Conservation (phyloP, 2,329 filamentous ascomycete species). For the Xylaria arbuscula region DNA sequence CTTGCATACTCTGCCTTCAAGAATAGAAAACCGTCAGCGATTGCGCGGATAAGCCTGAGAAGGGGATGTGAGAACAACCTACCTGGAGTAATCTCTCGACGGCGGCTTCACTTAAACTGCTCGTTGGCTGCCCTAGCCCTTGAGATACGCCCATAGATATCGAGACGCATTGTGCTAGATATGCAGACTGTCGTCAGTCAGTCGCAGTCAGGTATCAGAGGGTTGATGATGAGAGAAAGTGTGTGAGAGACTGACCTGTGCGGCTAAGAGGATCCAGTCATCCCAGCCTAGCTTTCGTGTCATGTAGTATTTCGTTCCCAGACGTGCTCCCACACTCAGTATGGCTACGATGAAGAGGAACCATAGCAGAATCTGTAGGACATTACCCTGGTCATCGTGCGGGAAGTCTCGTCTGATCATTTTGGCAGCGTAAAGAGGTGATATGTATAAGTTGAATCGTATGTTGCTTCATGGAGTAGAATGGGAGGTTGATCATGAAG, state of each 20-base stretch:
- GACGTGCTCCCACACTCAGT: conserved; percentile 32
- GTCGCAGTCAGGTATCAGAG: neutral
- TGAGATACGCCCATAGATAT: conserved; percentile 40
- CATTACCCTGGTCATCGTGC: conserved; percentile 29
- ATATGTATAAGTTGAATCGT: conserved; percentile 2
- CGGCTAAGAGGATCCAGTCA: conserved; percentile 41
- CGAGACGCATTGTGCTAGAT: conserved; percentile 42
- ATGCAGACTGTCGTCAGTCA: conserved; percentile 32
- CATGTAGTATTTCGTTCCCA: conserved; percentile 41
- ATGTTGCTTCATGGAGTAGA: conserved; percentile 3
- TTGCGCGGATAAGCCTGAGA: neutral
- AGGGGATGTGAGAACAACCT: neutral
- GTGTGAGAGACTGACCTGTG: conserved; percentile 35
- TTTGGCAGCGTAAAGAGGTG: conserved; percentile 6
- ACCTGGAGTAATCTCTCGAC: conserved; percentile 37
- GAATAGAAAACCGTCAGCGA: conserved; percentile 4
- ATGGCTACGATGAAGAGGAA: conserved; percentile 39
- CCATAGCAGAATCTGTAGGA: conserved; percentile 40
- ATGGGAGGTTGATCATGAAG: conserved; percentile 6
- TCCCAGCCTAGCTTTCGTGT: conserved; percentile 37
- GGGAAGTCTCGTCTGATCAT: conserved; percentile 21
- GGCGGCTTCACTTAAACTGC: conserved; percentile 26
- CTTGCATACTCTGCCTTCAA: conserved; percentile 43
- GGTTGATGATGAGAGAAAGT: neutral
- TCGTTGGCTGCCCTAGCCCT: conserved; percentile 38